phyloP scores from a whole-genome alignment of 2,329 filamentous ascomycete genomes.

The Diplodia scrobiculata region DNA sequence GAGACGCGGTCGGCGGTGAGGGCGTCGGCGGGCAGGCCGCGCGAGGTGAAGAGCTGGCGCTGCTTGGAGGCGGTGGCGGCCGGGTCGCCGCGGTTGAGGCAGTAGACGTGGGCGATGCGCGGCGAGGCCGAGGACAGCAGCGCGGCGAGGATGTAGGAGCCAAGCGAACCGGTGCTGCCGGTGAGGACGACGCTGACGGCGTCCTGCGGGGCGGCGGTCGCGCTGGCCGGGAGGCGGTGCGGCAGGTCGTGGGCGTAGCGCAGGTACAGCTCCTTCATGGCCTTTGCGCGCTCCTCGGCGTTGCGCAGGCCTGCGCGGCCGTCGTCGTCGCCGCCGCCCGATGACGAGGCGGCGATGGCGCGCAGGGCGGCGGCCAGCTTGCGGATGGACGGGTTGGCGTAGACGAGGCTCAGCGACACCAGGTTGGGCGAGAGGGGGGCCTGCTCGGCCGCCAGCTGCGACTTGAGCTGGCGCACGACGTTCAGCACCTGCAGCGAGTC shows the following conservation, averaged over 20 bases:
- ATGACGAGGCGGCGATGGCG: background rate
- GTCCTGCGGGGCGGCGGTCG: too few species aligned
- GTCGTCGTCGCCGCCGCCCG: background rate
- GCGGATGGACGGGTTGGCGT: background rate
- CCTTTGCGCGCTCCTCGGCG: constrained; percentile 47
- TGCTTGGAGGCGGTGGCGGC: background rate
- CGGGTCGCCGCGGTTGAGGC: background rate
- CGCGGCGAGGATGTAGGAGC: background rate
- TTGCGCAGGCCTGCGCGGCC: background rate
- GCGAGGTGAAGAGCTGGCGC: background rate
- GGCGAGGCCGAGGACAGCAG: background rate
- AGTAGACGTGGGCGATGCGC: background rate
- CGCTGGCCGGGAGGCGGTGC: background rate
- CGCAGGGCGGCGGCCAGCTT: background rate
- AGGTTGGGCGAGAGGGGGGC: background rate
- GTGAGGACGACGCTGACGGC: background rate
- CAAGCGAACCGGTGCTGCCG: background rate
- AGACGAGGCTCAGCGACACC: background rate
- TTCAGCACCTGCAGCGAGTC: constrained; percentile 63
- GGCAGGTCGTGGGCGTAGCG: background rate
- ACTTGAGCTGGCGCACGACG: constrained; percentile 37
- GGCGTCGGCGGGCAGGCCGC: background rate
- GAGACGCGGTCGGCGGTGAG: background rate
- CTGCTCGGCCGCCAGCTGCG: background rate
- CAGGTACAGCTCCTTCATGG: constrained; percentile 54